Evolutionary conservation across 2,329 filamentous ascomycete genomes (phyloP).

Genomic region (Xylaria polymorpha): DNA sequence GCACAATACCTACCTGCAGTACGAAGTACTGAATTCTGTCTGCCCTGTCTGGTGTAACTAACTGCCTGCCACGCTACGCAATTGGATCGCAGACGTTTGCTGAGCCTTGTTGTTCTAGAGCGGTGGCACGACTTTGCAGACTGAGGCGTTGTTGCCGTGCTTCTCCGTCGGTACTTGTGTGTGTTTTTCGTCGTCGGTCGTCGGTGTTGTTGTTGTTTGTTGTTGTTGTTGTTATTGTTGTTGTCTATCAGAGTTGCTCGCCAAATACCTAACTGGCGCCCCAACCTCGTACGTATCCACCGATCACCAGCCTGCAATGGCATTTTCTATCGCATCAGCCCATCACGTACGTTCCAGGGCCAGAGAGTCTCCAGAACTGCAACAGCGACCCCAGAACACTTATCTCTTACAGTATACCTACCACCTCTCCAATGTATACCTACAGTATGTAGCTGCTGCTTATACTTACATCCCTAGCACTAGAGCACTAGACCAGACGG

Average conservation of each 20-base stretch:
- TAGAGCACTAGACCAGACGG: neutral
- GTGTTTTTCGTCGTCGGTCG: neutral
- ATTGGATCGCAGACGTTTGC: conserved; percentile 27
- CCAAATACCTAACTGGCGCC: conserved; percentile 11
- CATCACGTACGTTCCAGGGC: conserved; percentile 6
- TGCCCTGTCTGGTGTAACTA: conserved; percentile 33
- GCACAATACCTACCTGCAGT: no score
- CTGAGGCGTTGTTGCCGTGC: conserved; percentile 3
- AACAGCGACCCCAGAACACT: conserved; percentile 10
- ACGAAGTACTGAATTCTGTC: conserved; percentile 20
- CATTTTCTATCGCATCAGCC: conserved; percentile 39
- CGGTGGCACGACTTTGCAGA: conserved; percentile 7
- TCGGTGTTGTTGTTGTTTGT: neutral
- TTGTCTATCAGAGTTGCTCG: conserved; percentile 7
- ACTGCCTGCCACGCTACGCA: conserved; percentile 1
- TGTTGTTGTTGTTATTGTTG: neutral
- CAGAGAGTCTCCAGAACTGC: conserved; percentile 4
- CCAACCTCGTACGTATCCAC: conserved; percentile 9
- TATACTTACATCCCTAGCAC: neutral
- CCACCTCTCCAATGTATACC: no score
- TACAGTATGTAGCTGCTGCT: conserved; percentile 22
- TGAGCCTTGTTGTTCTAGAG: conserved; percentile 12
- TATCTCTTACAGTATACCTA: conserved; percentile 19
- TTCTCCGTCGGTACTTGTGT: conserved; percentile 16
- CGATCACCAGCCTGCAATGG: conserved; percentile 44